Conservation (phyloP, 805 yeast species). For the Saccharomyces eubayanus region DNA sequence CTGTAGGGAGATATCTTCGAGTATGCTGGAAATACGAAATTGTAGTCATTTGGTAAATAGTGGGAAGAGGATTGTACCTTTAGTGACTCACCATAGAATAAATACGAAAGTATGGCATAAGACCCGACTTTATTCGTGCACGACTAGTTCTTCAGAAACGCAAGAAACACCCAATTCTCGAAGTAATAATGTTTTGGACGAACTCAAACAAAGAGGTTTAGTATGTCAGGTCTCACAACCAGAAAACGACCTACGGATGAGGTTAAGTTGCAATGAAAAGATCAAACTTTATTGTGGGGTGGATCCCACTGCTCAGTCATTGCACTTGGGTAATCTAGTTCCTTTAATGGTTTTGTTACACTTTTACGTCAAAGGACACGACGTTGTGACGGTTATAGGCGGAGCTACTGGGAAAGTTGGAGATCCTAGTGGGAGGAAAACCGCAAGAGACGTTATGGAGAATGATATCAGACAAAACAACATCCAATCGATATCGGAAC, state of each 20-base stretch:
- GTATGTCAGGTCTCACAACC: constrained; percentile 28
- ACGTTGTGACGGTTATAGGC: constrained; percentile 76
- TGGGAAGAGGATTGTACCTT: background rate
- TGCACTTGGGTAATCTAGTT: constrained; percentile 84
- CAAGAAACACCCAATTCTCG: background rate
- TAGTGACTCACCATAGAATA: background rate
- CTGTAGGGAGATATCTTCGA: background rate
- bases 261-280: constrained; percentile 21
- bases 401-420: constrained; percentile 96
- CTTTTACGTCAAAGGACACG: constrained; percentile 77
- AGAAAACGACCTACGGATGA: constrained; percentile 9
- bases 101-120: background rate
- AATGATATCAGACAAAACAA: constrained; percentile 45
- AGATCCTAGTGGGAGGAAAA: constrained; percentile 86
- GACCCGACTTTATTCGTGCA: background rate
- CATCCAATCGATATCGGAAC: constrained; percentile 49
- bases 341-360: constrained; percentile 83
- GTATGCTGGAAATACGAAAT: background rate
- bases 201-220: constrained; percentile 21
- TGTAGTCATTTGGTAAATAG: background rate
- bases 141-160: background rate
- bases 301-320: constrained; percentile 85
- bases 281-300: constrained; percentile 84
- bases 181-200: constrained; percentile 9
- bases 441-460: constrained; percentile 63